phyloP scores from a whole-genome alignment of 208 protist genomes.

The Balamuthia mandrillaris region DNA sequence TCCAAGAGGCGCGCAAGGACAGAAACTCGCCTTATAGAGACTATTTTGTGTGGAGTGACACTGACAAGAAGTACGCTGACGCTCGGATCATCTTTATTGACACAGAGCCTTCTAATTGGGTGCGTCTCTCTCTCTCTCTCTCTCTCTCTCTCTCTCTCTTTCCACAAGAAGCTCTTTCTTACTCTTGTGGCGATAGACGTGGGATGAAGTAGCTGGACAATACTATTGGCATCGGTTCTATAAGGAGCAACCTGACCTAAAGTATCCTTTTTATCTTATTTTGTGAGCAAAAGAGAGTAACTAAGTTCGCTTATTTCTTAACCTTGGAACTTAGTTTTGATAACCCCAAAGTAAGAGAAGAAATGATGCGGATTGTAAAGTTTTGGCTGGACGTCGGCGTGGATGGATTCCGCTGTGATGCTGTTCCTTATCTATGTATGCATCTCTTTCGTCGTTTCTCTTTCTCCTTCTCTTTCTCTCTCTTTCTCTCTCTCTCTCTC shows the following conservation, averaged over 20 bases:
- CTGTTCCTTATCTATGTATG: slow-evolving; percentile 61
- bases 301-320: no score
- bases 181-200: slow-evolving; percentile 49
- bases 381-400: slow-evolving; percentile 72
- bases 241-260: slow-evolving; percentile 66
- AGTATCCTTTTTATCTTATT: background rate
- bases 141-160: background rate
- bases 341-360: slow-evolving; percentile 65
- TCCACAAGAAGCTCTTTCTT: background rate
- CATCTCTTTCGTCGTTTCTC: background rate
- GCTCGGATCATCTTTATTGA: slow-evolving; percentile 67
- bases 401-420: slow-evolving; percentile 71
- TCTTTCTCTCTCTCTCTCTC: background rate
- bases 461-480: background rate
- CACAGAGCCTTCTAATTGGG: slow-evolving; percentile 62
- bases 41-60: slow-evolving; percentile 69
- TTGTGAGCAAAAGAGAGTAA: no score
- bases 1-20: slow-evolving; percentile 52
- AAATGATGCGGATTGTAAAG: slow-evolving; percentile 63
- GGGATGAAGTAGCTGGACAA: slow-evolving; percentile 54
- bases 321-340: no score
- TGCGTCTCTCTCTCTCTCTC: background rate
- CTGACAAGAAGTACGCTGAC: slow-evolving; percentile 47
- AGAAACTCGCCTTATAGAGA: slow-evolving; percentile 55
- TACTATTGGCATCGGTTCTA: slow-evolving; percentile 72